phyloP scores from a whole-genome alignment of 2,329 filamentous ascomycete species.

The Talaromyces sp. region DNA sequence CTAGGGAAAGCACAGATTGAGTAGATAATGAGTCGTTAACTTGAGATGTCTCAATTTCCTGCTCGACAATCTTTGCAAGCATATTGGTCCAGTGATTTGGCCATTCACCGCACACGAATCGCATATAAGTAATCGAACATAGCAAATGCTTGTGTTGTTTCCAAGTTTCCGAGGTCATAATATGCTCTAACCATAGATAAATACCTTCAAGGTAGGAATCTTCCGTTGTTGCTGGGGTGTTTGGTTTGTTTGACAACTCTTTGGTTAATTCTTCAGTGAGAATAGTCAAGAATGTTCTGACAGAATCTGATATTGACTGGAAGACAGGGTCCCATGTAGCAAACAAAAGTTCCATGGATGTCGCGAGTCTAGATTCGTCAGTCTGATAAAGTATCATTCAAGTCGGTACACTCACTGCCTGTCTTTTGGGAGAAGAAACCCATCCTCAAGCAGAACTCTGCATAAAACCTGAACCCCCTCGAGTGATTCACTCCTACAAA shows the following conservation, averaged over 20 bases:
- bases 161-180: slow-evolving; percentile 40
- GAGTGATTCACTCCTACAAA: slow-evolving; percentile 22
- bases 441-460: slow-evolving; percentile 25
- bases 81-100: slow-evolving; percentile 30
- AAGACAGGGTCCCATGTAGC: slow-evolving; percentile 35
- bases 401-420: slow-evolving; percentile 25
- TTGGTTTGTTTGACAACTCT: slow-evolving; percentile 23
- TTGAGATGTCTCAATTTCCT: background rate
- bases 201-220: slow-evolving; percentile 40
- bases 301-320: slow-evolving; percentile 30
- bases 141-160: slow-evolving; percentile 23
- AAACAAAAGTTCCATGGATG: slow-evolving; percentile 25
- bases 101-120: slow-evolving; percentile 28
- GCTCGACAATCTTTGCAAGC: background rate
- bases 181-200: slow-evolving; percentile 47
- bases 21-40: background rate
- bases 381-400: background rate
- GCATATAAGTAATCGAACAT: slow-evolving; percentile 28
- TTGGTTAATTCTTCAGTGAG: slow-evolving; percentile 38
- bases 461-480: slow-evolving; percentile 21
- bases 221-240: slow-evolving; percentile 10
- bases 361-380: slow-evolving; percentile 21
- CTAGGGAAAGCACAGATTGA: background rate
- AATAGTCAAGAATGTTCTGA: slow-evolving; percentile 32
- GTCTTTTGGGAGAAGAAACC: slow-evolving; percentile 22